Base-by-base conservation (phyloP, 2,329 filamentous ascomycete species). In the Pseudogymnoascus destructans region DNA sequence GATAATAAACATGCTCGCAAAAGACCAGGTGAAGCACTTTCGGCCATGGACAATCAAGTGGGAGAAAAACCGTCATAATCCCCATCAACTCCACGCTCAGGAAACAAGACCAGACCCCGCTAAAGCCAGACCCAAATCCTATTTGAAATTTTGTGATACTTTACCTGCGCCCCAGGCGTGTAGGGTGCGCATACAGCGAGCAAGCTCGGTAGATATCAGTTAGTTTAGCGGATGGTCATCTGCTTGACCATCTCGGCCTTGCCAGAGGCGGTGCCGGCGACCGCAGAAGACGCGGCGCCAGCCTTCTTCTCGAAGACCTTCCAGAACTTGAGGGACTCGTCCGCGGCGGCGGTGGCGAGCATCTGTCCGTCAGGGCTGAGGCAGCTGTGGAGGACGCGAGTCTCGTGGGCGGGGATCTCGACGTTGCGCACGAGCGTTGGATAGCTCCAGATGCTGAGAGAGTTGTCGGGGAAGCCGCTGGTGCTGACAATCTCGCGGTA, bases 241-340 rank as follows among this genome's bases (percentile, higher is more conserved):
- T 92, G 89, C 84, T 95, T 96, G 70, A 84, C 84, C 79, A 92
- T 86, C 68, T 88, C 84, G 59, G 87, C 89, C 76, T 92, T 92
- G 73, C 80, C 81, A 55, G 85, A 85, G 60, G 86, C 77, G 62
- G 83, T 84, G 60, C 84, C 79, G 65, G 80, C 78, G 61, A 81
- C 79, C 58, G 84, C 77, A 55, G 82, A 80, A 57, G 84, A 80
- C 61, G 80, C 76, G 60, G 80, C 77, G 58, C 89, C 90, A 15
- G 91, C 78, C 82, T 96, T 97, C 82, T 95, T 96, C 80, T 98
- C 93, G 69, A 98, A 98, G 66, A 98, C 80, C 84, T 98, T 98
- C 93, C 93, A 98, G 80, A 98, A 98, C 77, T 98, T 98, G 73
- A 98, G 79, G 70, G 86, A 92, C 79, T 98, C 93, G 68, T 98